Conservation (phyloP, 1,139 yeast species). For the Meyerozyma elateridarum region DNA sequence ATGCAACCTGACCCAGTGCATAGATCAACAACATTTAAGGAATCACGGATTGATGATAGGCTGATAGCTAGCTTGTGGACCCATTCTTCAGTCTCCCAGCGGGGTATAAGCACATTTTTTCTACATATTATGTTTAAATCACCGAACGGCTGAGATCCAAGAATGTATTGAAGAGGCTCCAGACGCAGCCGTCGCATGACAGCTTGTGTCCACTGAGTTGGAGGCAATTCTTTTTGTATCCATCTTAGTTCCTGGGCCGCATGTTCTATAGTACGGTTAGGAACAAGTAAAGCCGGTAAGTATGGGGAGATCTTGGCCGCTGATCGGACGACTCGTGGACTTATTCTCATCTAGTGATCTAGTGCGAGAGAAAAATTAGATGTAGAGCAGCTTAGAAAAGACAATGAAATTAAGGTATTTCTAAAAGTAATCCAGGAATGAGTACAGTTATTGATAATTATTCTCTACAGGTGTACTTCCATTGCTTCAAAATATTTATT, state of each 20-base stretch:
- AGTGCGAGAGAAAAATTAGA: not conserved
- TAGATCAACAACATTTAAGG: slow-evolving; percentile 51
- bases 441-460: not conserved
- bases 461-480: too few species aligned
- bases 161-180: slow-evolving; percentile 76
- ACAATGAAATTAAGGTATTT: too few species aligned
- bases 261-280: slow-evolving; percentile 22
- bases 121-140: slow-evolving; percentile 53
- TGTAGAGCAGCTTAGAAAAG: too few species aligned
- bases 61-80: slow-evolving; percentile 35
- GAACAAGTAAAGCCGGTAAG: slow-evolving; percentile 31
- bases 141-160: slow-evolving; percentile 88
- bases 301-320: slow-evolving; percentile 24
- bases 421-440: not conserved
- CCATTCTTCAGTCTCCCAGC: slow-evolving; percentile 98
- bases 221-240: slow-evolving; percentile 39
- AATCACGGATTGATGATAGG: not conserved
- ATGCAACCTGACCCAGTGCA: slow-evolving; percentile 94
- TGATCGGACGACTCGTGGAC: slow-evolving; percentile 11
- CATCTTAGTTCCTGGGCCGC: slow-evolving; percentile 37
- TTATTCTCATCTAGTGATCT: too few species aligned
- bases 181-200: slow-evolving; percentile 35
- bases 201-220: slow-evolving; percentile 30
- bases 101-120: slow-evolving; percentile 73
- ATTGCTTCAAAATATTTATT: slow-evolving; percentile 2